phyloP scores from a whole-genome alignment of 106 monocot genomes.

The Phalaenopsis equestris region DNA sequence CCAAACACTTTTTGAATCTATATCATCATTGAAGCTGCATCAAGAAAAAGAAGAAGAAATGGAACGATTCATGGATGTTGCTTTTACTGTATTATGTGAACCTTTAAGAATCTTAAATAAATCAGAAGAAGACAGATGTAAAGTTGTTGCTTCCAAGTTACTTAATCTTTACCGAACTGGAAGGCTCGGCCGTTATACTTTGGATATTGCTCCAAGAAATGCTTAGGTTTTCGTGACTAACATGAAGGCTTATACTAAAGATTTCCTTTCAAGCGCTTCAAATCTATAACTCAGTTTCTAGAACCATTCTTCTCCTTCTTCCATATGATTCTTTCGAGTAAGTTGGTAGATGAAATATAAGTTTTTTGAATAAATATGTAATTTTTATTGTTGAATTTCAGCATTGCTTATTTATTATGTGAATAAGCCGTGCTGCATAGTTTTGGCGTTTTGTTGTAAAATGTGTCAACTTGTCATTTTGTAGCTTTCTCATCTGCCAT shows the following conservation, averaged over 20 bases:
- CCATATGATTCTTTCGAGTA: background rate
- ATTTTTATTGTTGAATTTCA: background rate
- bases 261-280: background rate
- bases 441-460: background rate
- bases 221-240: background rate
- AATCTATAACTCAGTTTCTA: background rate
- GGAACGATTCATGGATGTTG: conserved; percentile 40
- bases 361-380: background rate
- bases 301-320: background rate
- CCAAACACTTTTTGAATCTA: conserved; percentile 35
- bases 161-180: conserved; percentile 85
- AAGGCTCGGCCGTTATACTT: conserved; percentile 75
- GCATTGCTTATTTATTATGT: background rate
- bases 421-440: background rate
- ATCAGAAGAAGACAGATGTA: conserved; percentile 27
- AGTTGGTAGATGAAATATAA: background rate
- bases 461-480: background rate
- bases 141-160: conserved; percentile 51
- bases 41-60: conserved; percentile 37
- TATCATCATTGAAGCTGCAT: conserved; percentile 36
- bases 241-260: background rate
- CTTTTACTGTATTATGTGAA: conserved; percentile 44
- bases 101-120: conserved; percentile 36
- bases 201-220: conserved; percentile 41
- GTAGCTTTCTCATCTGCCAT: background rate